Conservation (phyloP, 176 grass and related monocot species). For the Lolium rigidum region DNA sequence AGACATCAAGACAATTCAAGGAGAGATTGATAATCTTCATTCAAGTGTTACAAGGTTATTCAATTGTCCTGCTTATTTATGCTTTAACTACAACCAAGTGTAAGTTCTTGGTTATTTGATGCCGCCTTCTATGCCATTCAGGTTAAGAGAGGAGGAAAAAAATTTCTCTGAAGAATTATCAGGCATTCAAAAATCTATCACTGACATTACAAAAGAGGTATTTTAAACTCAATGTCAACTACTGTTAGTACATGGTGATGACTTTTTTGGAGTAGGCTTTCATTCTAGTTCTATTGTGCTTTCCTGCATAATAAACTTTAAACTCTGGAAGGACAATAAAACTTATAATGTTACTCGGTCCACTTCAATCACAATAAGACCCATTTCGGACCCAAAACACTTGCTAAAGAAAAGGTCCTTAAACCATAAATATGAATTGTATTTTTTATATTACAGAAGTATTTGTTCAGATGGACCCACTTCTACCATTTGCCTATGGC, state of each 20-base stretch:
- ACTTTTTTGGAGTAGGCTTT: neutral
- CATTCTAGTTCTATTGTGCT: slow-evolving; percentile 3
- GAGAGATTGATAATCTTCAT: slow-evolving; percentile 57
- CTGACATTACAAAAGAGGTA: slow-evolving; percentile 71
- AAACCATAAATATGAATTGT: neutral
- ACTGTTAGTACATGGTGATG: slow-evolving; percentile 1
- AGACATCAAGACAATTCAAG: slow-evolving; percentile 54
- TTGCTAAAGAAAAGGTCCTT: neutral
- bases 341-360: too few species aligned
- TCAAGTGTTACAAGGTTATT: slow-evolving; percentile 70
- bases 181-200: slow-evolving; percentile 46
- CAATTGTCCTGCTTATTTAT: slow-evolving; percentile 19
- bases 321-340: neutral
- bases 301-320: neutral
- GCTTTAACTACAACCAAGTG: slow-evolving; percentile 3
- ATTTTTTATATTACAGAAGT: slow-evolving; percentile 1
- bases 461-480: neutral
- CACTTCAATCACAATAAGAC: too few species aligned
- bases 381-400: neutral
- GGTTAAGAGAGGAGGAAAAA: slow-evolving; percentile 72
- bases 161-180: slow-evolving; percentile 56
- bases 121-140: slow-evolving; percentile 37
- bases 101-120: slow-evolving; percentile 39
- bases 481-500: slow-evolving; percentile 13
- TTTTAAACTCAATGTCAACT: neutral